Base-by-base conservation (phyloP, 768 basidiomycete genomes). In the Lyophyllum shimeji region DNA sequence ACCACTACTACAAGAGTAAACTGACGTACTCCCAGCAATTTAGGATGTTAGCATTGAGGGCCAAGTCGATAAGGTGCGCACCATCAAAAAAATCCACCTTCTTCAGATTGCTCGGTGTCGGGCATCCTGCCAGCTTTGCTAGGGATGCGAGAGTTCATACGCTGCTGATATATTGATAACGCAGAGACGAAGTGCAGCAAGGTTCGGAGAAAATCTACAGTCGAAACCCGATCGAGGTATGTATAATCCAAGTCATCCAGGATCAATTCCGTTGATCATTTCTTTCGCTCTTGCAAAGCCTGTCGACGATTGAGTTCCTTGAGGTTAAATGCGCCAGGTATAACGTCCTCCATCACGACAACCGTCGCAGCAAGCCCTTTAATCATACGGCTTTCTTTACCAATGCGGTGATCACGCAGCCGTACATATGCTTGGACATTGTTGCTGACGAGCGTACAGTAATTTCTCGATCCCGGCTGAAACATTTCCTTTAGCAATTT, bases 61-160 rank as follows among this genome's bases (percentile, higher is more conserved):
- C 54, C 0, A 68, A 27, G 9, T 61, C 53, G 12, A 66, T 13
- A 12, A 65, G 46, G 33, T 66, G 61, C 6, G 60, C 53, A 11
- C 62, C 60, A 33, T 63, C 56, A 45, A 57, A 61, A 50, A 64
- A 67, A 25, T 67, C 65, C 15, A 69, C 68, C 46, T 68, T 69
- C 17, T 49, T 33, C 8, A 69, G 47, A 55, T 69, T 62, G 15
- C 52, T 44, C 12, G 67, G 67, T 18, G 60, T 58, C 6, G 65
- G 63, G 21, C 61, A 57, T 13, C 58, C 52, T 1, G 61, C 54
- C 21, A 59, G 20, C 11, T 59, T 52, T 7, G 66, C 66, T n/a
- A 59, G 33, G 37, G 39, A 52, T 2, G 55, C 60, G 15, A 69
- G 42, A 13, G 62, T 56, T 48, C 9, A 61, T 12, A 24, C 48